Conservation (phyloP, 2,329 filamentous ascomycete species). For the Dactylonectria estremocensis region DNA sequence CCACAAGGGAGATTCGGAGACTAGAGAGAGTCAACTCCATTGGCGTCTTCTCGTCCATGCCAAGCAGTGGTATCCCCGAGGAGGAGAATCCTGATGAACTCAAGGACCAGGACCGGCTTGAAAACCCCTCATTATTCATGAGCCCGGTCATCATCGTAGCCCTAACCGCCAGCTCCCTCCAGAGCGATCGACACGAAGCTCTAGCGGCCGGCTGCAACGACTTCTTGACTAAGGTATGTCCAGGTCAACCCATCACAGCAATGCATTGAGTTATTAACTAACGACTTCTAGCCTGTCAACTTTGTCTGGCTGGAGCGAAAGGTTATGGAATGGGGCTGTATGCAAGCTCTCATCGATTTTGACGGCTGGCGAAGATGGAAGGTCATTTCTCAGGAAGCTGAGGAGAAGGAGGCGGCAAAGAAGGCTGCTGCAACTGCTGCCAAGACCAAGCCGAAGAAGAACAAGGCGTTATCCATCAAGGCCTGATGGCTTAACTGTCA, state of each 20-base stretch:
- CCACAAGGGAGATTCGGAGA: conserved; percentile 93
- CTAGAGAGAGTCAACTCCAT: conserved; percentile 93
- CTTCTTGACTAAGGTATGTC: conserved; percentile 92
- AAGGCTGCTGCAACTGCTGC: conserved; percentile 54
- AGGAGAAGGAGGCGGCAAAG: conserved; percentile 60
- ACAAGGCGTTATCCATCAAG: conserved; percentile 54
- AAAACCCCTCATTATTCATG: conserved; percentile 84
- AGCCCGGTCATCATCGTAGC: conserved; percentile 98
- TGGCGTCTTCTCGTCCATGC: conserved; percentile 86
- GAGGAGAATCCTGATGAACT: conserved; percentile 63
- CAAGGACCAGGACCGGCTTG: conserved; percentile 78
- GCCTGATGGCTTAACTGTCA: conserved; percentile 25
- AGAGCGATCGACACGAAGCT: conserved; percentile 95
- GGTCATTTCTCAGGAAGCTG: conserved; percentile 74
- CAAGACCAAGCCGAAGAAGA: conserved; percentile 63
- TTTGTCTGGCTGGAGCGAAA: conserved; percentile 98
- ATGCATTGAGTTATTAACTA: conserved; percentile 21
- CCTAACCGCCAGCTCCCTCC: conserved; percentile 92
- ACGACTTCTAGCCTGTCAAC: conserved; percentile 82
- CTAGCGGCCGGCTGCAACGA: conserved; percentile 97
- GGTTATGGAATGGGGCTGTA: conserved; percentile 99
- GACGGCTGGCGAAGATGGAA: conserved; percentile 99
- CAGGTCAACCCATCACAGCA: background rate
- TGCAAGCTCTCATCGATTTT: conserved; percentile 99
- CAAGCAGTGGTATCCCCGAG: conserved; percentile 67